A percentile compares a stretch with the other conserved stretches of the same genome.
Conservation (phyloP, 768 basidiomycete genomes). For the Thelephora ganbajun region DNA sequence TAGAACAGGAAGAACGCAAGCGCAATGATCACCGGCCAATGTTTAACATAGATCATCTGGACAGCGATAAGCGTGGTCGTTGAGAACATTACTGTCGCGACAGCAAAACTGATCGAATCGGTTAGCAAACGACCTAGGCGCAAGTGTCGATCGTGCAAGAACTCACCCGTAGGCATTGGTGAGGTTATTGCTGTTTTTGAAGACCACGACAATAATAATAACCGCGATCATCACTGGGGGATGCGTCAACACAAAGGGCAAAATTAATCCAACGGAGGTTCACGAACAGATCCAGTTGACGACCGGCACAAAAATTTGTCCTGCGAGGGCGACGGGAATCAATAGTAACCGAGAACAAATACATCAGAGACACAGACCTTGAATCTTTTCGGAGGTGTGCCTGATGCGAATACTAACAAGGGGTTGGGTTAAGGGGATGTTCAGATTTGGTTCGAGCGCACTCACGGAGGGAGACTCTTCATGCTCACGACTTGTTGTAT, state of each 20-base stretch:
- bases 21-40: slow-evolving; percentile 26
- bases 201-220: slow-evolving; percentile 41
- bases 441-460: not conserved
- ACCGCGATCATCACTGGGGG: slow-evolving; percentile 31
- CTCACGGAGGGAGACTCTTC: slow-evolving; percentile 38
- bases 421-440: not conserved
- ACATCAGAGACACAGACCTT: slow-evolving; percentile 8
- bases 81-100: slow-evolving; percentile 51
- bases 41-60: slow-evolving; percentile 45
- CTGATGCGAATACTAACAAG: slow-evolving; percentile 29
- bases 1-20: slow-evolving; percentile 36
- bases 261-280: not conserved
- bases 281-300: slow-evolving; percentile 38
- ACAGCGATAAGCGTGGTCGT: slow-evolving; percentile 42
- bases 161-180: slow-evolving; percentile 37
- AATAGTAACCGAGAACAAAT: too few relatives aligned
- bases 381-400: slow-evolving; percentile 44
- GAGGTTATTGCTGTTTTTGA: slow-evolving; percentile 36
- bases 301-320: slow-evolving; percentile 53
- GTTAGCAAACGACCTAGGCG: not conserved
- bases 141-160: not conserved
- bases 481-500: slow-evolving; percentile 53
- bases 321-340: slow-evolving; percentile 10
- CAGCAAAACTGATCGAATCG: slow-evolving; percentile 32
- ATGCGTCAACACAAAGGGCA: not conserved